These are phyloP conservation scores for Naganishia kalamii DNA, from an alignment of 768 basidiomycete genomes.

Conservation along the genomic window DNA sequence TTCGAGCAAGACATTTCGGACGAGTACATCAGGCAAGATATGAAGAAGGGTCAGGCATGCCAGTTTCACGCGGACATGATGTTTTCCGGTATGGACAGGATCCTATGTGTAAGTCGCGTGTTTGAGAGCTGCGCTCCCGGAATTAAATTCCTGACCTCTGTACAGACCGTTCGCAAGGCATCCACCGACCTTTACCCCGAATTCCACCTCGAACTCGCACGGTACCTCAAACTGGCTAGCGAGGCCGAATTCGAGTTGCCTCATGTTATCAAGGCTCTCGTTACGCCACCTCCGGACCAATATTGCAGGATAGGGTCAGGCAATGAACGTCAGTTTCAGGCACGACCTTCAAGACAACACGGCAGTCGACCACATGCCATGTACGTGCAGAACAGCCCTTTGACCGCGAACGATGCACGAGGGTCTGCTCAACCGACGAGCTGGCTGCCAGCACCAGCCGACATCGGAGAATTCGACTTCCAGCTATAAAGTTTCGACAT, in stretches of 20 bases:
- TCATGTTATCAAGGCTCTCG: conserved; percentile 14
- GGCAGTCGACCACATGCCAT: not conserved
- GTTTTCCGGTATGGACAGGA: conserved; percentile 82
- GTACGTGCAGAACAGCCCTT: not conserved
- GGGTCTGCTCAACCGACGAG: not conserved
- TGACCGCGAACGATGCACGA: not conserved
- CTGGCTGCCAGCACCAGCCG: conserved; percentile 2
- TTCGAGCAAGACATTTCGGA: conserved; percentile 56
- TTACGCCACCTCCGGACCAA: conserved; percentile 11
- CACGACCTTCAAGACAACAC: not conserved
- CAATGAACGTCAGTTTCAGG: not conserved
- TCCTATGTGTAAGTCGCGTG: conserved; percentile 64
- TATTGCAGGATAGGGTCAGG: not conserved
- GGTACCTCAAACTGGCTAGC: conserved; percentile 56
- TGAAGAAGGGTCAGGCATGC: conserved; percentile 56
- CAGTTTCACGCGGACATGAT: conserved; percentile 81
- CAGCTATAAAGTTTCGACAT: not conserved
- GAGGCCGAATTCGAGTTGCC: conserved; percentile 15
- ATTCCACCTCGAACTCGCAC: conserved; percentile 84
- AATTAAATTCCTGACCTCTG: not conserved
- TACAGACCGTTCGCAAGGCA: conserved; percentile 85
- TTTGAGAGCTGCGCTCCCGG: not conserved
- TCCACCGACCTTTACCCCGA: conserved; percentile 90
- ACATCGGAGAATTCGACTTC: conserved; percentile 1
- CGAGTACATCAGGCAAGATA: conserved; percentile 60